Evolutionary conservation across 2,329 filamentous ascomycete species (phyloP), one percentile per base, ranked within the genome.

Genomic region (Alternaria sp.): DNA sequence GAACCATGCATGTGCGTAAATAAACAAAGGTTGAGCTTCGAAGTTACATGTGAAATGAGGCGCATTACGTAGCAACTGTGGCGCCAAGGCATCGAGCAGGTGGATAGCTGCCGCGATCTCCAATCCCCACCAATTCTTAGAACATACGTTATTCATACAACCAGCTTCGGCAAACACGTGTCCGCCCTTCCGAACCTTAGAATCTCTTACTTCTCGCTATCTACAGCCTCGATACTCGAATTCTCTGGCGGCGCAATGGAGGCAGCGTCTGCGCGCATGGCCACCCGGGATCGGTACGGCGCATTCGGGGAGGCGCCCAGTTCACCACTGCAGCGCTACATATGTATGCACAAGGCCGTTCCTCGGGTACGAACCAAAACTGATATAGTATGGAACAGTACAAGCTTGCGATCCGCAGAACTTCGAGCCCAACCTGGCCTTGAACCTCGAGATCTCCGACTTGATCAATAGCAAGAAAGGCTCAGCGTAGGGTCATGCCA

Each of bases 381-480:
- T 72, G 51, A 76, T 54, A 48, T 28, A 41, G 11, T n/a, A 51
- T 49, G 22, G 27, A 57, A 46, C 50, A 88, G 86, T 95, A 79
- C 94, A 94, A 82, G 94, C 95, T 68, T 98, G 95, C 84, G 96
- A 95, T 74, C 93, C 95, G 53, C 92, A 97, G 79, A 97, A 98
- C 83, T 97, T 93, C 84, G 95, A 99, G 84, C 94, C 95, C 65
- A 98, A 99, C 78, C 90, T 99, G 57, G 95, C 94, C 60, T 85
- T 99, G 66, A 96, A 95, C 77, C 92, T 99, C 78, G 95, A 99
- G 85, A 97, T 99, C 74, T 86, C 93, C 73, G 95, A 99, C 83
- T 83, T 98, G 74, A 92, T 99, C 84, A 99, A 99, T 81, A 90
- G 90, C 75, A 99, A 98, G 85, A 98, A 98, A 83, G 94, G 94